phyloP scores from a whole-genome alignment of 108 stramenopile genomes.

The Skeletonema menzelii region DNA sequence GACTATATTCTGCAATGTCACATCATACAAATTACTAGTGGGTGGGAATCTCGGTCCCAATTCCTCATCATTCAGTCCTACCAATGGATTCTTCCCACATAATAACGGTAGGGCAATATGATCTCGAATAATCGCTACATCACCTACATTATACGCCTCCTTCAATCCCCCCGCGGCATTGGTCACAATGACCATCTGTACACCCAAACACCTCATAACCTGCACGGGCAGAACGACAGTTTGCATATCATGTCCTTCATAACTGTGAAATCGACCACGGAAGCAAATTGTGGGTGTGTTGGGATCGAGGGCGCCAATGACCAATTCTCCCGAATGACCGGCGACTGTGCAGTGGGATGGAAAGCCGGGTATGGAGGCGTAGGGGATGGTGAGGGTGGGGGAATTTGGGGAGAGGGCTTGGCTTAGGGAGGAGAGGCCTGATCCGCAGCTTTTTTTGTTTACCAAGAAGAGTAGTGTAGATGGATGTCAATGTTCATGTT shows the following conservation, averaged over 20 bases:
- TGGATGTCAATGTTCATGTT: no score
- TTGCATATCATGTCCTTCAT: constrained; percentile 91
- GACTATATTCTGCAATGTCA: constrained; percentile 49
- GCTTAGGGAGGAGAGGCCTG: constrained; percentile 80
- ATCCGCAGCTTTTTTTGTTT: constrained; percentile 72
- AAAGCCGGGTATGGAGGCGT: constrained; percentile 84
- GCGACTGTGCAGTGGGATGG: constrained; percentile 79
- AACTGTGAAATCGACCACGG: constrained; percentile 92
- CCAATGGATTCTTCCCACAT: constrained; percentile 88
- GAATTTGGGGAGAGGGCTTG: constrained; percentile 56
- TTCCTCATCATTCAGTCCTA: constrained; percentile 87
- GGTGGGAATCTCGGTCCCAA: constrained; percentile 90
- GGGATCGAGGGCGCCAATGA: constrained; percentile 70
- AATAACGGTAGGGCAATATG: constrained; percentile 86
- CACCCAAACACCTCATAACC: constrained; percentile 82
- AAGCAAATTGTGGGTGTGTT: constrained; percentile 77
- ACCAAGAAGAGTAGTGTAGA: no score
- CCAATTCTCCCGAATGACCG: constrained; percentile 90
- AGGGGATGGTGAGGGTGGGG: constrained; percentile 55
- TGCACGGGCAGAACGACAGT: constrained; percentile 83
- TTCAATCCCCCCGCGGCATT: constrained; percentile 93
- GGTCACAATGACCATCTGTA: constrained; percentile 82
- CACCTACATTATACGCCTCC: constrained; percentile 77
- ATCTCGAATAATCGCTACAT: constrained; percentile 87
- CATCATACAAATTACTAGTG: constrained; percentile 76